Evolutionary conservation across 2,329 filamentous ascomycete genomes (phyloP), one percentile per base, ranked within the genome.

Genomic region (Elsinoe fawcettii): DNA sequence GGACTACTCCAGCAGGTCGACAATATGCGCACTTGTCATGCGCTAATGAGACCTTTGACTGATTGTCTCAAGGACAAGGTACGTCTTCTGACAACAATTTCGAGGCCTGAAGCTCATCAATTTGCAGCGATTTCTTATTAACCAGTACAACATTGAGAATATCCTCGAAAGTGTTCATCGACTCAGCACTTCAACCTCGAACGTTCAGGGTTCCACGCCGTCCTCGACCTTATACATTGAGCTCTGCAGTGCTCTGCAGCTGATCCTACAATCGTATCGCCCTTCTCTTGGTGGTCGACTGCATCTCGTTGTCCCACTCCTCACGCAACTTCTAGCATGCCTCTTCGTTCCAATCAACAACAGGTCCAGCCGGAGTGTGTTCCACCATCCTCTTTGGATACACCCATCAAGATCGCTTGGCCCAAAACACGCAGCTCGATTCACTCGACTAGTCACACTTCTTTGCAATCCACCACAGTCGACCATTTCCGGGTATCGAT

Each of bases 391-490:
- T 5, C n/a, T 64, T 49, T 71, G 71, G 72, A 60, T 73, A 6
- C 51, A 63, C 1, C 46, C 59, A 9, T 56, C 34, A 8, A 20
- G 54, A 36, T 61, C 62, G 5, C 70, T 76, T 25, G 66, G 69
- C 8, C 63, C 71, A 14, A 69, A 71, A 16, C 77, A 79, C 58
- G 78, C 77, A 2, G 68, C 72, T 1, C 71, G 76, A 39, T 81
- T 78, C 62, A 74, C 79, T 1, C 77, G 80, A 8, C 69, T 85
- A 7, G 73, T 85, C 20, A 77, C 77, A n/a, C 77, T 80, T 0
- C 75, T 85, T 53, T 83, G 80, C 70, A 80, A 82, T 55, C 83
- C 83, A 0, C 81, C 82, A 0, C 76, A 80, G 46, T 80, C 79
- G 0, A 76, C 79, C 1, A 77, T 82, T 3, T 71, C 76, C 12